Conservation (phyloP, 192 early-diverging fungal genomes). For the Haplosporangium gracile region DNA sequence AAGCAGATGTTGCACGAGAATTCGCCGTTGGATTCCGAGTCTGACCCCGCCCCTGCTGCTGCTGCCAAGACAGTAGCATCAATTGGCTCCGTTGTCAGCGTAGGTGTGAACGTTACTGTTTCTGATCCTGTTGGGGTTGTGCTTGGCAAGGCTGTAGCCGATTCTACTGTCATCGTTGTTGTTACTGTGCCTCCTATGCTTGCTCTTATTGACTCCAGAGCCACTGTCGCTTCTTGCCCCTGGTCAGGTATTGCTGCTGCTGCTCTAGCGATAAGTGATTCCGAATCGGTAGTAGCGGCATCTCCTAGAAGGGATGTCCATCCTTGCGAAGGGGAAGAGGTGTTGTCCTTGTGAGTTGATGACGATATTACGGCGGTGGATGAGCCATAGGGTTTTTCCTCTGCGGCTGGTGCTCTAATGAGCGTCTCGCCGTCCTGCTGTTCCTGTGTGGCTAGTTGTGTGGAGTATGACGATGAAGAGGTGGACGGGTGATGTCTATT, state of each 20-base stretch:
- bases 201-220: neutral
- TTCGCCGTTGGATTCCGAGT: conserved; percentile 36
- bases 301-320: neutral
- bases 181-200: neutral
- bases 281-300: neutral
- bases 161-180: neutral
- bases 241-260: neutral
- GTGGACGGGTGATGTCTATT: neutral
- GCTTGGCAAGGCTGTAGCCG: neutral
- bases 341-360: neutral
- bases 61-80: neutral
- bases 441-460: neutral
- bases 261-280: neutral
- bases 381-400: neutral
- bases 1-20: conserved; percentile 68
- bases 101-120: neutral
- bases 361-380: conserved; percentile 2
- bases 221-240: neutral
- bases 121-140: neutral
- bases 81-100: neutral
- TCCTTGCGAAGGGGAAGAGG: neutral
- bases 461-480: neutral
- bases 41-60: neutral
- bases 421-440: neutral
- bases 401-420: neutral